Evolutionary conservation across 2,329 filamentous ascomycete genomes (phyloP).

Genomic region (Cladosporium austrohemisphaericum): DNA sequence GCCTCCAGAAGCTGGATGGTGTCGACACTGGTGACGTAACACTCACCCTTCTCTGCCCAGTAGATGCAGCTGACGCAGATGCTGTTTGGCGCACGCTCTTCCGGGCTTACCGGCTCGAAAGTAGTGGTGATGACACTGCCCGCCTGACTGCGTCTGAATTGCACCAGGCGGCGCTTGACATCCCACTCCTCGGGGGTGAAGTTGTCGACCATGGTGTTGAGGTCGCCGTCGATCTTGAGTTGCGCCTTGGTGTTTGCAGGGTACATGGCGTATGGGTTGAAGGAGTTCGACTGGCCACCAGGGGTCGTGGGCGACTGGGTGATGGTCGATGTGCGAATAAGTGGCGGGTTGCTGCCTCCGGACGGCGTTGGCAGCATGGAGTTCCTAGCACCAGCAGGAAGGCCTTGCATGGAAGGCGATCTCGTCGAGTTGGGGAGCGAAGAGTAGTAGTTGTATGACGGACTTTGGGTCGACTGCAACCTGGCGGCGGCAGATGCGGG

Average conservation of each 20-base stretch:
- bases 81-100: constrained; percentile 75
- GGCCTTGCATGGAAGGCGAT: constrained; percentile 27
- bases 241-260: constrained; percentile 69
- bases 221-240: constrained; percentile 78
- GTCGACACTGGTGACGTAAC: constrained; percentile 93
- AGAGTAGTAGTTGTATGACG: constrained; percentile 32
- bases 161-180: constrained; percentile 76
- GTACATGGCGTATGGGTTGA: constrained; percentile 78
- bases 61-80: constrained; percentile 97
- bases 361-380: constrained; percentile 45
- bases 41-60: constrained; percentile 89
- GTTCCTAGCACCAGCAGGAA: constrained; percentile 25
- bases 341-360: constrained; percentile 50
- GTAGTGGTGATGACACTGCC: constrained; percentile 77
- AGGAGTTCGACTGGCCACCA: constrained; percentile 40
- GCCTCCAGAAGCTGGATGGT: constrained; percentile 94
- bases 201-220: constrained; percentile 75
- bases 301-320: constrained; percentile 52
- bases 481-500: constrained; percentile 22
- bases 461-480: constrained; percentile 33
- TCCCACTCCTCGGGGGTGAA: constrained; percentile 82
- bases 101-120: constrained; percentile 74
- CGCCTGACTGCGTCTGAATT: constrained; percentile 78
- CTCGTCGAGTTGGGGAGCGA: constrained; percentile 21
- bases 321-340: constrained; percentile 66